Percentiles rank a stretch among this genome's conserved stretches.
Conservation (phyloP, 2,329 filamentous ascomycete species). For the Colletotrichum musae region DNA sequence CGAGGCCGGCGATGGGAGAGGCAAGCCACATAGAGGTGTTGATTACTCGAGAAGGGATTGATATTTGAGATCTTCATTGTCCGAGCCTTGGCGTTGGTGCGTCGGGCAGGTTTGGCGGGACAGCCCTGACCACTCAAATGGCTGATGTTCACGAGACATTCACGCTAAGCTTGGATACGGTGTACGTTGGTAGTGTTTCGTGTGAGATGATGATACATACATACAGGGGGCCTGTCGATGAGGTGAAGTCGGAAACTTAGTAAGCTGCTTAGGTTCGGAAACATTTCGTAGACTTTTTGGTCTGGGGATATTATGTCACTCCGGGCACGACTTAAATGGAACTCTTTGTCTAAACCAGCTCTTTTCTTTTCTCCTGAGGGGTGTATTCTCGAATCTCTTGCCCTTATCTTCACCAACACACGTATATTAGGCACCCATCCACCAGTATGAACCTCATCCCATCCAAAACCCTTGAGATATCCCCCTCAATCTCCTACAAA, state of each 20-base stretch:
- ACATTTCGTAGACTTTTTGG: slow-evolving; percentile 38
- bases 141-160: too few species aligned
- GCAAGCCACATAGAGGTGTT: too few species aligned
- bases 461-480: slow-evolving; percentile 24
- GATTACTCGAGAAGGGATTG: too few species aligned
- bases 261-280: slow-evolving; percentile 22
- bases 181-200: too few species aligned
- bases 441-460: not conserved
- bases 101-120: too few species aligned
- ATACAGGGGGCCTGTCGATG: not conserved
- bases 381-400: too few species aligned
- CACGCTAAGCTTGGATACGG: too few species aligned
- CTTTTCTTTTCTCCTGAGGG: not conserved
- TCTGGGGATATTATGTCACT: not conserved
- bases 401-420: not conserved
- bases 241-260: not conserved
- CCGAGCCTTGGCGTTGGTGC: too few species aligned
- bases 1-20: too few species aligned
- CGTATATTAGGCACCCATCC: not conserved
- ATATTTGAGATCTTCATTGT: too few species aligned
- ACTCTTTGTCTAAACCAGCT: not conserved
- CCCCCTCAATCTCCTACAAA: slow-evolving; percentile 31
- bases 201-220: not conserved
- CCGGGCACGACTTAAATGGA: not conserved
- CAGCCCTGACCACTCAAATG: too few species aligned